phyloP scores from a whole-genome alignment of 2,329 filamentous ascomycete species.

The Nannizziopsis barbatae region DNA sequence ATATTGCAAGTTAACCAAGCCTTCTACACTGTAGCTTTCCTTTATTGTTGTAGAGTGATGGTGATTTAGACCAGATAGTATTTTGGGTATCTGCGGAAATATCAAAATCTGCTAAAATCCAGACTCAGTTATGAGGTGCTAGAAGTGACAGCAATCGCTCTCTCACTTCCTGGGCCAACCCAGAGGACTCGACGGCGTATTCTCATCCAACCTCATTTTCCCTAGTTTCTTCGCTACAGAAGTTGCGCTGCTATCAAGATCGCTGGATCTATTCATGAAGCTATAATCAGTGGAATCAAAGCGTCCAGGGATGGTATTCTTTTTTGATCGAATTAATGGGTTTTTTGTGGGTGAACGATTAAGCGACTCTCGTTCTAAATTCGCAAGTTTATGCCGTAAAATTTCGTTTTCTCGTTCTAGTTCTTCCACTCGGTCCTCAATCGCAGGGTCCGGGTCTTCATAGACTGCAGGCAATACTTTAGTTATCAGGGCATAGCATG shows the following conservation, averaged over 20 bases:
- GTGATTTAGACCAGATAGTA: no score
- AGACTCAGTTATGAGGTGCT: no score
- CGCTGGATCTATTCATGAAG: conserved; percentile 28
- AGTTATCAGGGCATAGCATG: conserved; percentile 13
- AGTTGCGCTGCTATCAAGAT: conserved; percentile 27
- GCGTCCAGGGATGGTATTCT: conserved; percentile 17
- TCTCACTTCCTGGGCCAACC: conserved; percentile 19
- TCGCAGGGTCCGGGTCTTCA: conserved; percentile 38
- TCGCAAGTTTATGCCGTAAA: conserved; percentile 52
- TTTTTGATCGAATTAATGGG: conserved; percentile 24
- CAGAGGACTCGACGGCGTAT: conserved; percentile 18
- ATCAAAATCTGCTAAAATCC: no score
- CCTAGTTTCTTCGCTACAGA: conserved; percentile 27
- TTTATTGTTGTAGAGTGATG: no score
- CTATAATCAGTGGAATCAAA: conserved; percentile 22
- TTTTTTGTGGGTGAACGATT: conserved; percentile 53
- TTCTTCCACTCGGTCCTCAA: conserved; percentile 51
- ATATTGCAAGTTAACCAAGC: no score
- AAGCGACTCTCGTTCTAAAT: conserved; percentile 55
- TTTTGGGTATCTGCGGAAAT: no score
- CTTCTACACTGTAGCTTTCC: no score
- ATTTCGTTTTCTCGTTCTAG: conserved; percentile 61
- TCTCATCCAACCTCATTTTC: conserved; percentile 27
- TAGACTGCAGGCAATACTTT: conserved; percentile 28
- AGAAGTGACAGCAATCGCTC: no score